Percentiles rank a stretch among this genome's conserved stretches.
phyloP scores from a whole-genome alignment of 805 yeast genomes.

The Spencermartinsiella europaea region DNA sequence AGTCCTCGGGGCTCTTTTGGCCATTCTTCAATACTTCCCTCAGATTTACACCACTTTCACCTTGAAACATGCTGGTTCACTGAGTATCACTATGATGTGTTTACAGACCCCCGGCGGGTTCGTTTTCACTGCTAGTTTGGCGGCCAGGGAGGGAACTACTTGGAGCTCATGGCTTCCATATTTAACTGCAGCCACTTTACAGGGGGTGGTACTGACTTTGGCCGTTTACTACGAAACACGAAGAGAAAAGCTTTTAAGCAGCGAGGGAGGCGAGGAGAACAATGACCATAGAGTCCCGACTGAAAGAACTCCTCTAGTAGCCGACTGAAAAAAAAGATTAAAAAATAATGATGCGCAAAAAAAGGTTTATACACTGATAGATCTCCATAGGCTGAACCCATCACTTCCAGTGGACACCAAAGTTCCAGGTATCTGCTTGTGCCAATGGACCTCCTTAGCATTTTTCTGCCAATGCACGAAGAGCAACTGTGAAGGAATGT shows the following conservation, averaged over 20 bases:
- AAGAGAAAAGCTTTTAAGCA: too few species aligned
- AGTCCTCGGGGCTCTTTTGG: constrained; percentile 53
- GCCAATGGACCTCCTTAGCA: constrained; percentile 98
- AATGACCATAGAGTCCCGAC: background rate
- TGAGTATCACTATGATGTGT: constrained; percentile 75
- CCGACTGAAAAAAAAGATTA: background rate
- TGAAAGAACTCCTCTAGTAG: background rate
- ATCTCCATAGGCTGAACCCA: constrained; percentile 93
- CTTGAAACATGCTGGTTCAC: constrained; percentile 72
- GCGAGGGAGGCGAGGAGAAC: background rate
- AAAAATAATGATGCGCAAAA: background rate
- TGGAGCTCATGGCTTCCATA: constrained; percentile 89
- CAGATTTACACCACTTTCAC: constrained; percentile 66
- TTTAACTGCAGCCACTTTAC: constrained; percentile 64
- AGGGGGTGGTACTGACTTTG: constrained; percentile 54
- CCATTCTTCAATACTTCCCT: constrained; percentile 72
- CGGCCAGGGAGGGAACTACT: constrained; percentile 64
- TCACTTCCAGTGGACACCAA: constrained; percentile 93
- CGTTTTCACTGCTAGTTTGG: constrained; percentile 69
- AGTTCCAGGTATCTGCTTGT: constrained; percentile 92
- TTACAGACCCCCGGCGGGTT: constrained; percentile 90
- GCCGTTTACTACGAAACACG: constrained; percentile 47
- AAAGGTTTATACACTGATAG: constrained; percentile 69
- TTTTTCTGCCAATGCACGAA: constrained; percentile 98
- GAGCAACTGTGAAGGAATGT: constrained; percentile 90